Evolutionary conservation across 257 asterid species (phyloP), one percentile per base, ranked within the genome.

Genomic region (Solanum pinnatisectum): DNA sequence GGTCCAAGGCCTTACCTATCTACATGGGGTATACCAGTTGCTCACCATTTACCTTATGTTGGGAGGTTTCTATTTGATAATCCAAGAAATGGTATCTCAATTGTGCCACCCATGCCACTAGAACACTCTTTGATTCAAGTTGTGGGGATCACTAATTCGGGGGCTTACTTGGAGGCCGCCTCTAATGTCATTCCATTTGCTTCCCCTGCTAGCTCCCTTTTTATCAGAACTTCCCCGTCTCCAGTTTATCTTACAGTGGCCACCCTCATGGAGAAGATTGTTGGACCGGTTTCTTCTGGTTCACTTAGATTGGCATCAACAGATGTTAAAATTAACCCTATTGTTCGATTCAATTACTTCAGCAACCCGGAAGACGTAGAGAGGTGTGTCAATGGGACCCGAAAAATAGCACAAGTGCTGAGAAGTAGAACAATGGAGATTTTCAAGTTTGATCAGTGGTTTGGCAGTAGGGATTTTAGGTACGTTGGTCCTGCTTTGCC

Each of bases 51-150:
- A 23, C 98, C 99, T 13, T 91, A 90, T 44, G 99, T 97, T 22
- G 99, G 98, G 3, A 94, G 90, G 71, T 96, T 94, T 84, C 77
- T 96, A 90, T 97, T 93, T 46, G 99, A 97, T 60, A 97, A 97
- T 89, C 99, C 98, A 4, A 93, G 99, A 86, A 97, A 96, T 49
- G 99, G 98, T 11, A 97, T 97, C 87, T 96, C 99, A 4, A 94
- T 97, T 39, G 91, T 95, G 68, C 96, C 98, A 0, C 94, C 98
- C 0, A 74, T 90, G 88, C 98, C 97, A 0, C 82, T 95, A 63
- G 99, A 95, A 23, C 98, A 97, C 27, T 95, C 99, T 3, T 74
- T 97, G 82, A 95, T 97, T 32, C 99, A 97, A 86, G 96, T 94
- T 8, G 99, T 94, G 8, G 99, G 99, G 25, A 95, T 97, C 4